Evolutionary conservation across 495 filamentous ascomycete genomes (phyloP).

Genomic region (Aspergillus incahuasiensis): DNA sequence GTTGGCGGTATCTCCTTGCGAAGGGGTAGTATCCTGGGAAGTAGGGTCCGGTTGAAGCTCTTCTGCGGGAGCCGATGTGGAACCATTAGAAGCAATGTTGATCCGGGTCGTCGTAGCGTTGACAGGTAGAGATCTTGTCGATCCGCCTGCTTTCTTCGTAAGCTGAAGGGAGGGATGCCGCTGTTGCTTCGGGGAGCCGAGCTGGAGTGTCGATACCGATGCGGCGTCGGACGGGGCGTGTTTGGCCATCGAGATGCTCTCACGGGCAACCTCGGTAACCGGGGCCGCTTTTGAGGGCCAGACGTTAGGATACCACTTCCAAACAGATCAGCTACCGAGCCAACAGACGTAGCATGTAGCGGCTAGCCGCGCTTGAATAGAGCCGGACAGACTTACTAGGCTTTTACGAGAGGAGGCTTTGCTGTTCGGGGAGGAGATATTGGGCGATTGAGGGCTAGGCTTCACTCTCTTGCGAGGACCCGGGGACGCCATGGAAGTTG

Average conservation of each 20-base stretch:
- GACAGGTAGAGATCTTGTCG: conserved; percentile 45
- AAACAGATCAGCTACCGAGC: conserved; percentile 17
- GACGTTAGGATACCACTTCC: conserved; percentile 52
- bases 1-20: conserved; percentile 19
- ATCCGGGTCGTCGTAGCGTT: conserved; percentile 45
- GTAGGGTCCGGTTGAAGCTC: conserved; percentile 21
- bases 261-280: conserved; percentile 70
- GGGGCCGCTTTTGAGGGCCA: conserved; percentile 71
- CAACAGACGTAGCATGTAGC: not conserved
- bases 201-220: conserved; percentile 29
- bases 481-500: conserved; percentile 43
- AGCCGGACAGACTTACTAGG: conserved; percentile 24
- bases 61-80: conserved; percentile 31
- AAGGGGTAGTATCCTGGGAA: not conserved
- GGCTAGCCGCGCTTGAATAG: not conserved
- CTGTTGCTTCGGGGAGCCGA: conserved; percentile 23
- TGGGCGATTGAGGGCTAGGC: conserved; percentile 45
- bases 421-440: conserved; percentile 17
- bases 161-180: conserved; percentile 39
- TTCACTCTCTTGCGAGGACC: conserved; percentile 61
- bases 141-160: conserved; percentile 35
- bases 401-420: conserved; percentile 27
- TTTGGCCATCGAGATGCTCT: conserved; percentile 63
- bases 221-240: conserved; percentile 40
- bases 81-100: conserved; percentile 47